Evolutionary conservation across 2,329 filamentous ascomycete genomes (phyloP).

Genomic region (Colletotrichum lupini): DNA sequence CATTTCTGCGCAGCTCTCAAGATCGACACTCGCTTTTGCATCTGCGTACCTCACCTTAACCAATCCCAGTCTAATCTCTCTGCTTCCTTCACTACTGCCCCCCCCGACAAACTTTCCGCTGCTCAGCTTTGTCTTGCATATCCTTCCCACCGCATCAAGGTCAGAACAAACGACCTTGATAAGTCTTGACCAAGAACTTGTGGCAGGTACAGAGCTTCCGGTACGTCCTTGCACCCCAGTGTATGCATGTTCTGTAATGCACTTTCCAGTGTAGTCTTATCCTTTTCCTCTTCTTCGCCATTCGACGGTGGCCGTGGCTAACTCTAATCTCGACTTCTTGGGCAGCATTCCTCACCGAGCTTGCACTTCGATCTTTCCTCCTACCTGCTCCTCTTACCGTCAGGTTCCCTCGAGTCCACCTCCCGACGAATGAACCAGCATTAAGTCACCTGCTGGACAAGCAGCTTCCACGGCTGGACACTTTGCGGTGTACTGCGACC

Average conservation of each 20-base stretch:
- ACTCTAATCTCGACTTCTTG: conserved; percentile 15
- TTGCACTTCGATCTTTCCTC: not conserved
- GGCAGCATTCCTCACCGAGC: conserved; percentile 28
- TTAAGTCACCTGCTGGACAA: conserved; percentile 27
- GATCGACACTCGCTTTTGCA: not conserved
- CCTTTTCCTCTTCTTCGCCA: not conserved
- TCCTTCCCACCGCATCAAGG: not conserved
- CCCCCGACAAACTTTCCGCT: not conserved
- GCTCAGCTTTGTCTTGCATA: not conserved
- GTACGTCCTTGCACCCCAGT: not conserved
- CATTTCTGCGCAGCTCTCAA: not conserved
- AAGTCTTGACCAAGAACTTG: not conserved
- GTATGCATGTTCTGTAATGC: not conserved
- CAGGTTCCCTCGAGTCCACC: not conserved
- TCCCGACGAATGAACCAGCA: conserved; percentile 19
- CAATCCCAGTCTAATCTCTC: not conserved
- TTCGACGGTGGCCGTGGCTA: conserved; percentile 3
- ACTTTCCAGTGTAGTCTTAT: not conserved
- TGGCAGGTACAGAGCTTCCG: not conserved
- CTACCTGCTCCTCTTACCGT: not conserved
- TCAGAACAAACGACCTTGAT: not conserved
- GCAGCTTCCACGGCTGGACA: conserved; percentile 22
- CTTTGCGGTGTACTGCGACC: conserved; percentile 22
- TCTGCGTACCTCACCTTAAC: not conserved
- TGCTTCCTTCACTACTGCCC: not conserved